A percentile compares a stretch with the other conserved stretches of the same genome.
These are phyloP conservation scores for Berberis thunbergii DNA, from an alignment of 164 flowering plant species.

Conservation along the genomic window DNA sequence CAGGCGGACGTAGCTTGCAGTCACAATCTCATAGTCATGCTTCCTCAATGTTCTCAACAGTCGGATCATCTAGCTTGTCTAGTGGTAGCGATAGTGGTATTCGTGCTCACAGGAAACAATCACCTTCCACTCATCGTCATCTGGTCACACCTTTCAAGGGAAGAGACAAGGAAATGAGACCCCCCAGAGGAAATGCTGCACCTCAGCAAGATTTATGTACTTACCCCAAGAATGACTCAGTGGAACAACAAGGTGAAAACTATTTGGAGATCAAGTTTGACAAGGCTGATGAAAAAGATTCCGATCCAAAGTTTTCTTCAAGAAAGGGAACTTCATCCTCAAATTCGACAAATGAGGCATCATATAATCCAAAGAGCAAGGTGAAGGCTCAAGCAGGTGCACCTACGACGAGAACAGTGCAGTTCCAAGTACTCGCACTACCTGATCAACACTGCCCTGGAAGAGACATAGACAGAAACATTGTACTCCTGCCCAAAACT, in stretches of 20 bases:
- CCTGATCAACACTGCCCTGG: conserved; percentile 17
- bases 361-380: conserved; percentile 14
- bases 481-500: conserved; percentile 38
- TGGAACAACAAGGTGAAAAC: not conserved
- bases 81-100: conserved; percentile 8
- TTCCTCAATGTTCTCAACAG: conserved; percentile 12
- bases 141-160: not conserved
- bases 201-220: not conserved
- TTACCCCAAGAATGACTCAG: not conserved
- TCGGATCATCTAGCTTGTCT: conserved; percentile 17
- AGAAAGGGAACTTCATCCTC: not conserved
- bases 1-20: not conserved
- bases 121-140: conserved; percentile 1
- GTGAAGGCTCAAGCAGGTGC: conserved; percentile 13
- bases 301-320: not conserved
- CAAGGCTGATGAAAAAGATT: not conserved
- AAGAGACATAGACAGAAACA: conserved; percentile 16
- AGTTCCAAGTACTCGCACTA: conserved; percentile 16
- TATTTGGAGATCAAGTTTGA: not conserved
- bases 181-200: not conserved
- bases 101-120: conserved; percentile 14
- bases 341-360: conserved; percentile 9
- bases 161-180: not conserved
- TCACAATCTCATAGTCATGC: conserved; percentile 9
- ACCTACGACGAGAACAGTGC: conserved; percentile 21